A percentile compares a stretch with the other conserved stretches of the same genome.
Evolutionary conservation across 2,329 filamentous ascomycete genomes (phyloP).

Genomic region (Eutypa lata): DNA sequence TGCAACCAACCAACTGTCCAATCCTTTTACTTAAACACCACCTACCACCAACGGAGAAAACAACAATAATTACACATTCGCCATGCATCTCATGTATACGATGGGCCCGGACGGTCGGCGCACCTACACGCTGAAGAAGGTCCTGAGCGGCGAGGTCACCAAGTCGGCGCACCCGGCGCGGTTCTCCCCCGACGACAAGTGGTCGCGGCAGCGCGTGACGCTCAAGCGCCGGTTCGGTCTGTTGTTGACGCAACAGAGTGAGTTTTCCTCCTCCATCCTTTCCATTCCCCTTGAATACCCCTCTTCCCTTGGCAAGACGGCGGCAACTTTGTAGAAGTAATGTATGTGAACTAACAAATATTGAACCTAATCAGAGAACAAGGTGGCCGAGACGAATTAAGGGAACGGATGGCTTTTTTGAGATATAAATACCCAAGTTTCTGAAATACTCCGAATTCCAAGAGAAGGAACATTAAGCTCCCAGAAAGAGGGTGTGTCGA

Average conservation of each 20-base stretch:
- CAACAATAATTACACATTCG: not conserved
- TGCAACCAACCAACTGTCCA: no score
- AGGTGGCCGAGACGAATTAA: conserved; percentile 25
- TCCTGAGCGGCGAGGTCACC: conserved; percentile 77
- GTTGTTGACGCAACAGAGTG: conserved; percentile 75
- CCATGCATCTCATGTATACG: conserved; percentile 75
- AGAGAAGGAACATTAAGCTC: no score
- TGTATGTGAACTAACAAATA: conserved; percentile 11
- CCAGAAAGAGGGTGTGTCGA: no score
- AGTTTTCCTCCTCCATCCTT: conserved; percentile 24
- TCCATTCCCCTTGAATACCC: not conserved
- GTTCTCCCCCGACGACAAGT: conserved; percentile 98
- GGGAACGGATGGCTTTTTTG: no score
- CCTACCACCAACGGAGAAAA: not conserved
- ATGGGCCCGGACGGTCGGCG: conserved; percentile 80
- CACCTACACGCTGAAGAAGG: conserved; percentile 93
- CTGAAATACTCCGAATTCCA: no score
- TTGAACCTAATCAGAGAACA: no score
- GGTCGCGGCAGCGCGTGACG: conserved; percentile 91
- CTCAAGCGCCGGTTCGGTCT: conserved; percentile 91
- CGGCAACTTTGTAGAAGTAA: no score
- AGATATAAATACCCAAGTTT: no score
- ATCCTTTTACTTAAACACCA: not conserved
- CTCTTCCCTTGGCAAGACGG: no score
- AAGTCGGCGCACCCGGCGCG: conserved; percentile 94